Conservation (phyloP, 257 asterid species). For the Jacaranda copaia region DNA sequence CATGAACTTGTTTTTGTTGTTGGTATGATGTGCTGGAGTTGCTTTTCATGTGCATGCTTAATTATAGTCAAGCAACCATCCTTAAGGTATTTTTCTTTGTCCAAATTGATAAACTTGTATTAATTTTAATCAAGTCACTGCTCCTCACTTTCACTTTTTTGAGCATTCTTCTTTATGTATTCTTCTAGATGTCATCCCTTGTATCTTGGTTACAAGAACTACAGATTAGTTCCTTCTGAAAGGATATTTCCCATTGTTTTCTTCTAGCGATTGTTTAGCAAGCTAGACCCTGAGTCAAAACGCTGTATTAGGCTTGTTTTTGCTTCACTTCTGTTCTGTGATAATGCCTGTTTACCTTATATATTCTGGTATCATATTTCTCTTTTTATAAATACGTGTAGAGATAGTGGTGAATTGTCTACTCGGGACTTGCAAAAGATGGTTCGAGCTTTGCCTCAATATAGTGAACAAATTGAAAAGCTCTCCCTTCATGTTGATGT, state of each 20-base stretch:
- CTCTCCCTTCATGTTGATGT: constrained; percentile 85
- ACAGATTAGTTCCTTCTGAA: too few relatives aligned
- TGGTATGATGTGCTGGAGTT: not conserved
- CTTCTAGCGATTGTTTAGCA: not conserved
- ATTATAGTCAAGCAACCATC: not conserved
- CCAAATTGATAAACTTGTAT: too few relatives aligned
- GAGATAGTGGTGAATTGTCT: constrained; percentile 66
- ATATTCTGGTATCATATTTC: not conserved
- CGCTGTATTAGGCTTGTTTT: not conserved
- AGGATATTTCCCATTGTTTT: too few relatives aligned
- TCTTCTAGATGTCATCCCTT: not conserved
- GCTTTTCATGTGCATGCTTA: not conserved
- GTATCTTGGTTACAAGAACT: not conserved
- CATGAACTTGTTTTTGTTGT: not conserved
- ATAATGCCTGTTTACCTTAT: not conserved
- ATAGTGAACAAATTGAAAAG: constrained; percentile 79
- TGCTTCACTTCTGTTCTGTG: constrained; percentile 23
- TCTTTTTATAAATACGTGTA: constrained; percentile 33
- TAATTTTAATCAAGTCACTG: too few relatives aligned
- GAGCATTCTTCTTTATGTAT: not conserved
- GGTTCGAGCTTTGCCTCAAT: constrained; percentile 83
- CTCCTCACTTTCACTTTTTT: not conserved
- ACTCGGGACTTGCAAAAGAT: constrained; percentile 74
- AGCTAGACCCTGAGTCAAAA: not conserved
- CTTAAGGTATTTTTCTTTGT: too few relatives aligned